Percentiles rank a stretch among this genome's conserved stretches.
Evolutionary conservation across 805 yeast species (phyloP).

Genomic region (Candida taoyuanica): DNA sequence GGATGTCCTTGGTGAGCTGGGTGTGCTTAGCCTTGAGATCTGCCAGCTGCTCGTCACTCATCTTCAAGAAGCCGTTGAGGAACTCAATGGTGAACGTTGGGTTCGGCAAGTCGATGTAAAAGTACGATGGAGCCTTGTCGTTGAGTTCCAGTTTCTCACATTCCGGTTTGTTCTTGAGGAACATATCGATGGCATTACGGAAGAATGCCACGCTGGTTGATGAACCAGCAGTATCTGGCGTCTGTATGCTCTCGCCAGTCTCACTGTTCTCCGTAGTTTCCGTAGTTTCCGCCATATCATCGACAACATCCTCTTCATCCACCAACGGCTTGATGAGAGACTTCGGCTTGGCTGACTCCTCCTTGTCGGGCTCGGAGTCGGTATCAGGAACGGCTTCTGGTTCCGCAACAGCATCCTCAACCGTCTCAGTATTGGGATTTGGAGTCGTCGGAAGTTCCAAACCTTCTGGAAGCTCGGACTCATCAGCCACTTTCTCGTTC

Average conservation of each 20-base stretch:
- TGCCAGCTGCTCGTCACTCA: conserved; percentile 16
- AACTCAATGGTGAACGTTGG: conserved; percentile 27
- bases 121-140: conserved; percentile 26
- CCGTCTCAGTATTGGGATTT: background rate
- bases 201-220: conserved; percentile 9
- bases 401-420: background rate
- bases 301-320: background rate
- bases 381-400: background rate
- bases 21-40: conserved; percentile 21
- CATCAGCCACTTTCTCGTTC: background rate
- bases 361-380: background rate
- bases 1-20: conserved; percentile 19
- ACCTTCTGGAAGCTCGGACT: background rate
- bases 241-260: too few relatives aligned
- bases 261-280: too few relatives aligned
- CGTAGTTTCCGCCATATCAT: background rate
- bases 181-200: conserved; percentile 19
- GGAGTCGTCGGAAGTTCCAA: background rate
- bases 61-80: conserved; percentile 13
- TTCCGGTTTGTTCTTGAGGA: conserved; percentile 22
- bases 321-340: background rate
- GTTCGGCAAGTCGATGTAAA: conserved; percentile 24
- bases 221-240: too few relatives aligned
- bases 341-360: too few relatives aligned
- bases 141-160: conserved; percentile 14